Percentiles rank a stretch among this genome's conserved stretches.
Conservation (phyloP, 2,329 filamentous ascomycete species). For the Metarhizium anisopliae region DNA sequence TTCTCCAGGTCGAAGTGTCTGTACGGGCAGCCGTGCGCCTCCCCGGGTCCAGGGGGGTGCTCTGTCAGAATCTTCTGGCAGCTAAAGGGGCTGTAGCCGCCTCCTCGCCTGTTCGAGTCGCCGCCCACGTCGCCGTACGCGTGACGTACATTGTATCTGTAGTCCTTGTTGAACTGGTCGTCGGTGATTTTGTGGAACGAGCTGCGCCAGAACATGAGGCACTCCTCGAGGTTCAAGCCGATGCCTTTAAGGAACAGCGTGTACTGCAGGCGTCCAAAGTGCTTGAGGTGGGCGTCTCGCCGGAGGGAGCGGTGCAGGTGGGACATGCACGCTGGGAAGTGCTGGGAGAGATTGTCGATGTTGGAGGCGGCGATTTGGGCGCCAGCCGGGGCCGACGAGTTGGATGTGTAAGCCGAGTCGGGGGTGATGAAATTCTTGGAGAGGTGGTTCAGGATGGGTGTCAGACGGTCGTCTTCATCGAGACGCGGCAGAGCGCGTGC, state of each 20-base stretch:
- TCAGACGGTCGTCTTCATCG: constrained; percentile 90
- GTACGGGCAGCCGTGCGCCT: constrained; percentile 94
- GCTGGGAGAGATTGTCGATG: constrained; percentile 68
- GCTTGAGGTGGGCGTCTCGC: constrained; percentile 84
- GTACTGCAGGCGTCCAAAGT: constrained; percentile 89
- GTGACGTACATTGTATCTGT: constrained; percentile 95
- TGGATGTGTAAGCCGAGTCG: constrained; percentile 65
- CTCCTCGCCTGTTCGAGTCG: constrained; percentile 75
- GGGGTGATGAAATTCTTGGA: constrained; percentile 93
- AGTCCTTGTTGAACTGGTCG: constrained; percentile 95
- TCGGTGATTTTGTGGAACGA: constrained; percentile 82
- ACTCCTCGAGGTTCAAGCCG: constrained; percentile 85
- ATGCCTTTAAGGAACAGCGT: constrained; percentile 95
- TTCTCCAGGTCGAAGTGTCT: constrained; percentile 88
- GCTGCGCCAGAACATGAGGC: constrained; percentile 82
- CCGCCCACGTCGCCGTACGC: constrained; percentile 90
- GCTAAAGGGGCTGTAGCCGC: constrained; percentile 83
- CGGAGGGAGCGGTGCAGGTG: constrained; percentile 79
- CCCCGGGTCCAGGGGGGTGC: constrained; percentile 74
- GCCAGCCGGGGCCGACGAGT: constrained; percentile 55
- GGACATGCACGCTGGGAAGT: constrained; percentile 92
- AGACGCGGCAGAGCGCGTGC: constrained; percentile 84
- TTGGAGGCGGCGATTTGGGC: constrained; percentile 69
- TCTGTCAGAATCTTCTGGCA: constrained; percentile 95
- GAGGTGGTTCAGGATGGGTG: constrained; percentile 61